Evolutionary conservation across 2,329 filamentous ascomycete genomes (phyloP), one percentile per base, ranked within the genome.

Genomic region (Exophiala phaeomuriformis): DNA sequence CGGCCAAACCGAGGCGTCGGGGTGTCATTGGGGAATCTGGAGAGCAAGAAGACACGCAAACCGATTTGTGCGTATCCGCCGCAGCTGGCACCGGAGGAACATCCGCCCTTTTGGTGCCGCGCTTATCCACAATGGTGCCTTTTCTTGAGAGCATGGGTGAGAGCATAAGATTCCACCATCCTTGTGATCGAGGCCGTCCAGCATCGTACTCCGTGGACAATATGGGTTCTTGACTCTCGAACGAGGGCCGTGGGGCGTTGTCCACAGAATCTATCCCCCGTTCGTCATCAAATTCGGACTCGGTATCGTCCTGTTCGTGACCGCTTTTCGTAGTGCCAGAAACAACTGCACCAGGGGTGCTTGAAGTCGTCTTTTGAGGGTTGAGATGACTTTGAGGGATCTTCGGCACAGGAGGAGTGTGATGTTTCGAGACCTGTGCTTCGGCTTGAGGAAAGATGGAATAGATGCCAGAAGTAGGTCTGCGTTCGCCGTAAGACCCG

Each of bases 101-200:
- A 39, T 52, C 41, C 6, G 29, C 30, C 32, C 37, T 32, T 12
- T 47, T 50, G 41, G 31, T 42, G n/a, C 9, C 37, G 49, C 12
- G 64, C 67, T 54, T 64, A 66, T 45, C 63, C 61, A 50, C 66
- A 65, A 68, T 47, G 2, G 69, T 69, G 51, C 64, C 68, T 28
- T 68, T 69, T 37, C 69, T 66, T 31, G 67, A 65, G 28, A 75
- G 55, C 4, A 75, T 63, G 0, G 74, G 74, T 1, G 74, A 75
- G 2, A 75, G 67, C 27, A 76, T 64, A 43, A 71, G 67, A 30
- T 70, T 76, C 74, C 74, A 77, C 74, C 74, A 77, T 12, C 74
- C 74, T 52, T 75, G 71, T 0, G 74, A 76, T 29, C 69, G 64
- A 31, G 67, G 74, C 44, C 70, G 65, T 39, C 64, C 68, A 3